A percentile compares a stretch with the other conserved stretches of the same genome.
These are phyloP conservation scores for Dothidotthia symphoricarpi DNA, from an alignment of 2,329 filamentous ascomycete species.

Conservation along the genomic window DNA sequence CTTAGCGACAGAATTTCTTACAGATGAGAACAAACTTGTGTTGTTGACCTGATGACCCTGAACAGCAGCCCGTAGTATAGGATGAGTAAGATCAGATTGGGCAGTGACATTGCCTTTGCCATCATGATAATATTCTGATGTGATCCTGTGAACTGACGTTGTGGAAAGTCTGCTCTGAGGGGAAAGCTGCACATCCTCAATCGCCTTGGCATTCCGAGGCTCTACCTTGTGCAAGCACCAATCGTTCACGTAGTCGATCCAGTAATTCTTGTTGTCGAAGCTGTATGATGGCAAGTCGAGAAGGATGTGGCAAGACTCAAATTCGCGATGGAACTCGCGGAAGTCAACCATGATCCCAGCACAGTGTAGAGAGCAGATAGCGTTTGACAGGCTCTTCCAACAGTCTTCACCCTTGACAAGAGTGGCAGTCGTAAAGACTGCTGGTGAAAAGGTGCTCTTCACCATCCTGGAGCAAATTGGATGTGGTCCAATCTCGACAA, in stretches of 20 bases:
- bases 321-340: slow-evolving; percentile 59
- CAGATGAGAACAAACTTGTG: slow-evolving; percentile 1
- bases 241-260: slow-evolving; percentile 36
- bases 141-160: background rate
- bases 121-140: background rate
- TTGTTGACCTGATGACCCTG: slow-evolving; percentile 2
- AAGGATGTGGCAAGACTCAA: slow-evolving; percentile 47
- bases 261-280: slow-evolving; percentile 40
- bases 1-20: background rate
- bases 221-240: slow-evolving; percentile 19
- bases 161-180: slow-evolving; percentile 3
- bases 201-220: slow-evolving; percentile 52
- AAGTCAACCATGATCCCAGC: slow-evolving; percentile 59
- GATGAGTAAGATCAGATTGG: slow-evolving; percentile 1
- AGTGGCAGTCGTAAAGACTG: slow-evolving; percentile 26
- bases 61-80: slow-evolving; percentile 1
- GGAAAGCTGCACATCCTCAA: background rate
- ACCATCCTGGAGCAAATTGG: slow-evolving; percentile 38
- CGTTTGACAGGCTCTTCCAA: slow-evolving; percentile 42
- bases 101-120: background rate
- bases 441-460: slow-evolving; percentile 32
- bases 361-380: slow-evolving; percentile 52
- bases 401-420: slow-evolving; percentile 2
- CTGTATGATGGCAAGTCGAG: slow-evolving; percentile 52
- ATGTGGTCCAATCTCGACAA: slow-evolving; percentile 51